Evolutionary conservation across 805 yeast species (phyloP).

Genomic region (Millerozyma miso): DNA sequence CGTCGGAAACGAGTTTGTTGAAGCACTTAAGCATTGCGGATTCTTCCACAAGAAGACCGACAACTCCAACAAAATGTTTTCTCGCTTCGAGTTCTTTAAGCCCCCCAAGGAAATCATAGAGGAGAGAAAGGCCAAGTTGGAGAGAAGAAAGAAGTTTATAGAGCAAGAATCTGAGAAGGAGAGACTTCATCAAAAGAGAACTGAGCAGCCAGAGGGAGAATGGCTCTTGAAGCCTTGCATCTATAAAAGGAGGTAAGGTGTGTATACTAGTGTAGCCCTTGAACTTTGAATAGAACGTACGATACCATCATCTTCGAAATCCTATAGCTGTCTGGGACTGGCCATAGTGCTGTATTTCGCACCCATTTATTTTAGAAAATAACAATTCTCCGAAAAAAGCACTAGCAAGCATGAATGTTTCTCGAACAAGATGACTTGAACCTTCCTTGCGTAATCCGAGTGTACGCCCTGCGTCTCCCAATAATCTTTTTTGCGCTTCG

Average conservation of each 20-base stretch:
- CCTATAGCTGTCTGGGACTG: too few species aligned
- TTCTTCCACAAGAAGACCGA: conserved; percentile 88
- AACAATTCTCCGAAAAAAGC: neutral
- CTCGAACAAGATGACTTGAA: too few species aligned
- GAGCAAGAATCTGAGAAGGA: conserved; percentile 67
- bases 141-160: conserved; percentile 61
- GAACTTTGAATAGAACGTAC: too few species aligned
- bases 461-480: neutral
- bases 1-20: conserved; percentile 72
- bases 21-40: conserved; percentile 71
- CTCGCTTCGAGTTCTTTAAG: conserved; percentile 89
- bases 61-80: conserved; percentile 86
- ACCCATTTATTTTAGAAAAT: neutral
- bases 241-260: conserved; percentile 65
- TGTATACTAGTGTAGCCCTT: neutral
- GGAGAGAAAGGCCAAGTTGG: conserved; percentile 57
- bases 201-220: conserved; percentile 63
- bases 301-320: too few species aligned
- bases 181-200: conserved; percentile 52
- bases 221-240: conserved; percentile 96
- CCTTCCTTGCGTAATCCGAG: too few species aligned
- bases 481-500: neutral
- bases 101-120: conserved; percentile 67
- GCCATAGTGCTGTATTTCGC: neutral
- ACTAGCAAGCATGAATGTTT: neutral